Base-by-base conservation (phyloP, 495 filamentous ascomycete species). In the Evernia prunastri region DNA sequence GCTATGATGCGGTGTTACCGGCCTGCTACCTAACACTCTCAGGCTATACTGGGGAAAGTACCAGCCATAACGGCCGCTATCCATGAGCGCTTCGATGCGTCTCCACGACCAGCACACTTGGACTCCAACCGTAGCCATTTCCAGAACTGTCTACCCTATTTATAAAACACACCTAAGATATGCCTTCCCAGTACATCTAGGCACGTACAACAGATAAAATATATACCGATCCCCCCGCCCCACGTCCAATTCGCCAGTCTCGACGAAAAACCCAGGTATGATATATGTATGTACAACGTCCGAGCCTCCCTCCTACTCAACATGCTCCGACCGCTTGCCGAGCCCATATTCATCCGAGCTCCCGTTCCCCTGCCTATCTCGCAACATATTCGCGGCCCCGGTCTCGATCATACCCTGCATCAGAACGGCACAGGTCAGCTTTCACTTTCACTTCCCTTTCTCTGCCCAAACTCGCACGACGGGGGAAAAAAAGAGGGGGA, bases 381-480 rank as follows among this genome's bases (percentile, higher is more conserved):
- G 58, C 66, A 69, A 33, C 29, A 45, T 47, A 42, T 65, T 69
- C 39, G 65, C 61, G 4, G 61, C 53, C 13, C 68, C 68, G 10
- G 62, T 67, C 35, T 69, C 68, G 20, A 68, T 69, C 29, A 67
- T 36, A 35, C 68, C 68, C 67, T 68, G 3, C 17, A 56, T 17
- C 59, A 36, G n/a, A n/a, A n/a, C n/a, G n/a, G n/a, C 59, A 13
- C 25, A 3, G 4, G 40, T 66, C 39, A 66, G 47, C 39, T 23
- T 20, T 13, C 4, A 33, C 9, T n/a, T n/a, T n/a, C n/a, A 8
- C 56, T 31, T 20, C 31, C 27, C 33, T 20, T 11, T 8, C 35
- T 13, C 4, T 35, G 56, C 23, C 1, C n/a, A 36, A 12, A 39
- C 8, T n/a, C 47, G 0, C 25, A 51, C 23, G 5, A 12, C 4